Evolutionary conservation across 2,329 filamentous ascomycete species (phyloP).

Genomic region (Claviceps capensis): DNA sequence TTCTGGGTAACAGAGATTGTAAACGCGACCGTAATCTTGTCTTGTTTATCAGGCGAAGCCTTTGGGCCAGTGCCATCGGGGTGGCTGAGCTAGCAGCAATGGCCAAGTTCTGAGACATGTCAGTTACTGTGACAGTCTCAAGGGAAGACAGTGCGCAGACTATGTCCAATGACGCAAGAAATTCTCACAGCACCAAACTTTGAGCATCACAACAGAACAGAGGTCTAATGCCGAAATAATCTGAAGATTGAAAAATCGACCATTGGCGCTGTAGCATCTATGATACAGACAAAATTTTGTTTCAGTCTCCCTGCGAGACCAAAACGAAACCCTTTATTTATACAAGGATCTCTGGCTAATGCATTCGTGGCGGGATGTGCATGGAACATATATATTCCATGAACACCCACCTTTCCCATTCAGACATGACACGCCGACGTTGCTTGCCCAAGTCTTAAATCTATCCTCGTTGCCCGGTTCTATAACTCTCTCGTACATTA

Average conservation of each 20-base stretch:
- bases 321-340: neutral
- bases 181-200: too few species aligned
- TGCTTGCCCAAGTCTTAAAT: neutral
- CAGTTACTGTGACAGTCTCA: too few species aligned
- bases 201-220: too few species aligned
- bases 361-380: slow-evolving; percentile 8
- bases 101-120: too few species aligned
- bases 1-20: too few species aligned
- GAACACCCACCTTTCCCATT: neutral
- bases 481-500: neutral
- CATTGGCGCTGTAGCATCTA: slow-evolving; percentile 5
- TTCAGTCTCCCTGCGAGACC: slow-evolving; percentile 1
- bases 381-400: slow-evolving; percentile 1
- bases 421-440: neutral
- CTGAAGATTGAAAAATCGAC: neutral
- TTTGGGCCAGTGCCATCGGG: too few species aligned
- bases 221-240: too few species aligned
- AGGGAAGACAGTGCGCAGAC: too few species aligned
- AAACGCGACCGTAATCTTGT: too few species aligned
- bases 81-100: too few species aligned
- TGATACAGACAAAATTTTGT: slow-evolving; percentile 5
- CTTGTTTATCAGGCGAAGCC: too few species aligned
- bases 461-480: slow-evolving; percentile 7
- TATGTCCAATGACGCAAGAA: too few species aligned
- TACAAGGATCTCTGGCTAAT: slow-evolving; percentile 1